A percentile compares a stretch with the other conserved stretches of the same genome.
Evolutionary conservation across 306 rosid genomes (phyloP).

Genomic region (Fragaria ananassa): DNA sequence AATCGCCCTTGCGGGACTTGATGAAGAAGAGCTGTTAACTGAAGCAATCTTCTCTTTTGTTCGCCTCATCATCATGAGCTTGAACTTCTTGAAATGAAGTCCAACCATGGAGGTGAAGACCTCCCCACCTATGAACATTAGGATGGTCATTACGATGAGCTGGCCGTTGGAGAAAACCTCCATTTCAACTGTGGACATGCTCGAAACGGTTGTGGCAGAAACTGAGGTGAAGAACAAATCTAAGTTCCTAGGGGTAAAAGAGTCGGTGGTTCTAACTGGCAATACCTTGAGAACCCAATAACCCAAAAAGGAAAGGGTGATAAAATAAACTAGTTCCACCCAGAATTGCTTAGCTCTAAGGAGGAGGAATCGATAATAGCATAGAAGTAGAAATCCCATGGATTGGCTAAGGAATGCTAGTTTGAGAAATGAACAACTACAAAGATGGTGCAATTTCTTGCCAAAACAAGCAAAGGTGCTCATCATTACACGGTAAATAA

Average conservation of each 20-base stretch:
- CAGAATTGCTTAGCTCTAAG: constrained; percentile 27
- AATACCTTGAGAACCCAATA: constrained; percentile 32
- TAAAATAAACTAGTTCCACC: constrained; percentile 42
- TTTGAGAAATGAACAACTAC: constrained; percentile 16
- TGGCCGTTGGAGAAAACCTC: constrained; percentile 52
- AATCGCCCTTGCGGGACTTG: background rate
- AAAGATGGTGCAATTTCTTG: constrained; percentile 24
- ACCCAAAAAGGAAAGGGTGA: constrained; percentile 40
- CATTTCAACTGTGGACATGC: constrained; percentile 69
- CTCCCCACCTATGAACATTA: constrained; percentile 63
- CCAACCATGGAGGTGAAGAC: constrained; percentile 54
- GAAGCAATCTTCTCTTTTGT: constrained; percentile 17
- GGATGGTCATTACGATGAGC: constrained; percentile 36
- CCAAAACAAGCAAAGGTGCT: background rate
- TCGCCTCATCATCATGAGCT: constrained; percentile 27
- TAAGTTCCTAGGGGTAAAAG: constrained; percentile 21
- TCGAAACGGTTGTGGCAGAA: constrained; percentile 57
- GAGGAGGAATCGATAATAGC: constrained; percentile 23
- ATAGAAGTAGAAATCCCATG: constrained; percentile 4
- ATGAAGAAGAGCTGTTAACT: background rate
- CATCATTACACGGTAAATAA: background rate
- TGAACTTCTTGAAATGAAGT: constrained; percentile 35
- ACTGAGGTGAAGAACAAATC: constrained; percentile 63
- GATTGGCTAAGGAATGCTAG: constrained; percentile 18
- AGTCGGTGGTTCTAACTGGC: constrained; percentile 3